Percentiles rank a stretch among this genome's conserved stretches.
Conservation (phyloP, 2,329 filamentous ascomycete species). For the Curvularia spicifera region DNA sequence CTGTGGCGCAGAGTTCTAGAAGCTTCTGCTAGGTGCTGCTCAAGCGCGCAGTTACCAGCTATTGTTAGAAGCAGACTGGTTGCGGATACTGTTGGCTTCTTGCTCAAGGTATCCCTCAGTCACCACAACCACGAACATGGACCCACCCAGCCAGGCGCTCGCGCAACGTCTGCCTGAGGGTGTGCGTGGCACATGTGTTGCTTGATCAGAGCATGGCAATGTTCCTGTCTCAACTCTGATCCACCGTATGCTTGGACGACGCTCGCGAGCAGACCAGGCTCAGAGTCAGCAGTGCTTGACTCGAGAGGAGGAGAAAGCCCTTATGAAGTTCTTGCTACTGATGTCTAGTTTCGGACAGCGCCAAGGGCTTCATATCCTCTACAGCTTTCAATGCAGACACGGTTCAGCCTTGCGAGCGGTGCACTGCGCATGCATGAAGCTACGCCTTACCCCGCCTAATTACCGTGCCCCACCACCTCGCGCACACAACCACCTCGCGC, state of each 20-base stretch:
- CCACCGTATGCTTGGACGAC: neutral
- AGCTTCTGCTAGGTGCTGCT: neutral
- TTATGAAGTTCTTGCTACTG: constrained; percentile 13
- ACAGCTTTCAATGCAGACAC: neutral
- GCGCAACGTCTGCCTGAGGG: constrained; percentile 12
- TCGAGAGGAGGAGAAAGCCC: constrained; percentile 34
- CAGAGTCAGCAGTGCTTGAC: constrained; percentile 26
- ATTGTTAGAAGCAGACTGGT: constrained; percentile 1
- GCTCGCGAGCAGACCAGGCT: constrained; percentile 14
- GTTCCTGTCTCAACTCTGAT: constrained; percentile 15
- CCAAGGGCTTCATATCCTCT: neutral
- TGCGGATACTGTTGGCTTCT: neutral
- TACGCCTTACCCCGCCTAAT: neutral
- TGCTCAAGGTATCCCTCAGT: neutral
- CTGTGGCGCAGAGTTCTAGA: constrained; percentile 1
- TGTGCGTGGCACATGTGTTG: constrained; percentile 14
- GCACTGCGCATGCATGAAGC: neutral
- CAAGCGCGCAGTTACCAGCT: neutral
- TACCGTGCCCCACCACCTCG: neutral
- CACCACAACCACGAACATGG: constrained; percentile 12
- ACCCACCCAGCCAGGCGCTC: constrained; percentile 20
- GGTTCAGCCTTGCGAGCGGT: neutral
- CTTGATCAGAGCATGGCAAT: no score
- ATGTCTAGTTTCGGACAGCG: neutral
- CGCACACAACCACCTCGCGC: neutral